These are phyloP conservation scores for Nosema muscidifuracis DNA, from an alignment of 371 early-diverging fungal genomes.

Conservation along the genomic window DNA sequence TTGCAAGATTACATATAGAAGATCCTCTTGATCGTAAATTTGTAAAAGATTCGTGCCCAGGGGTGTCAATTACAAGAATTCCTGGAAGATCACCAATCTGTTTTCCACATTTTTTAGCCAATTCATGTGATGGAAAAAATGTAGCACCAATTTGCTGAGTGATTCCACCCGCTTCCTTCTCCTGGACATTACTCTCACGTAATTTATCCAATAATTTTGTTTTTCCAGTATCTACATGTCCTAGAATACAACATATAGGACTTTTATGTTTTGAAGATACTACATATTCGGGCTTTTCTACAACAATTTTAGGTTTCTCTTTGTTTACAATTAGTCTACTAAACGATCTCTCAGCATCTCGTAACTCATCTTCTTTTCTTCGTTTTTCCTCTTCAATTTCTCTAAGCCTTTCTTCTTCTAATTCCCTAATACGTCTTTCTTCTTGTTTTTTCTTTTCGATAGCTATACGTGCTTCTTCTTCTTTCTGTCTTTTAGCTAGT, in stretches of 20 bases:
- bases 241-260: constrained; percentile 96
- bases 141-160: constrained; percentile 99
- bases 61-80: constrained; percentile 95
- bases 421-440: constrained; percentile 28
- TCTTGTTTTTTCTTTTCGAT: constrained; percentile 45
- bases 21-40: constrained; percentile 95
- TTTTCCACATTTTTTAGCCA: constrained; percentile 66
- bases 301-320: constrained; percentile 61
- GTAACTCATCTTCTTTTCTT: not conserved
- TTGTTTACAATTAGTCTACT: not conserved
- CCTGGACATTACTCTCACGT: constrained; percentile 98
- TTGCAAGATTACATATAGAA: constrained; percentile 97
- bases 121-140: constrained; percentile 90
- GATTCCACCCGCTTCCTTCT: constrained; percentile 99
- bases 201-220: constrained; percentile 98
- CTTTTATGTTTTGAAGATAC: constrained; percentile 81
- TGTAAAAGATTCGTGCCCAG: constrained; percentile 99
- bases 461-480: constrained; percentile 44
- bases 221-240: constrained; percentile 99
- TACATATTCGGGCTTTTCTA: constrained; percentile 71
- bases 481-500: constrained; percentile 57
- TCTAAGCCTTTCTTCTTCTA: not conserved
- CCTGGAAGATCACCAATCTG: constrained; percentile 79
- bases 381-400: not conserved
- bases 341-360: not conserved